Conservation (phyloP, 768 basidiomycete species). For the Mycena metata region DNA sequence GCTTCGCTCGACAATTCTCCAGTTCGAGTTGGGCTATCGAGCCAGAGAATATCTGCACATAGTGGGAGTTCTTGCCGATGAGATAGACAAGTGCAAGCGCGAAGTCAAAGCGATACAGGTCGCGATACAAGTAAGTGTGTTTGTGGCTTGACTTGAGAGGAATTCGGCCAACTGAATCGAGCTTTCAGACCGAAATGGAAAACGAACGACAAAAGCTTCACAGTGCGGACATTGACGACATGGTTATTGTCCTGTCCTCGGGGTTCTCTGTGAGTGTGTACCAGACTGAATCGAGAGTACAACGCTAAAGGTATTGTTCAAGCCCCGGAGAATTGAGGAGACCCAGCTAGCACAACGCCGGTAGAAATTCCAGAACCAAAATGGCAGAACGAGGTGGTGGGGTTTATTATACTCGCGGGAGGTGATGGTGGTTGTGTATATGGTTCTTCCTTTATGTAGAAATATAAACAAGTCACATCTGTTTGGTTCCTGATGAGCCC, state of each 20-base stretch:
- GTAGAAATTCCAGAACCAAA: neutral
- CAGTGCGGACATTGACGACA: constrained; percentile 13
- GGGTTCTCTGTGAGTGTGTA: constrained; percentile 2
- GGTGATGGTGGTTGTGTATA: no score
- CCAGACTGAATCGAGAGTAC: neutral
- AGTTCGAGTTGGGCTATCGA: neutral
- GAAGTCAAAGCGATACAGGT: constrained; percentile 24
- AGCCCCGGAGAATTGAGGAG: neutral
- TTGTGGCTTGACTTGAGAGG: no score
- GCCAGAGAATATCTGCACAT: constrained; percentile 22
- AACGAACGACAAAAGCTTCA: constrained; percentile 2
- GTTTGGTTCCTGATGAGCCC: no score
- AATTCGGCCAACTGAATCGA: neutral
- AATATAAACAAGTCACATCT: no score
- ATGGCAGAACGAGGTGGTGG: neutral
- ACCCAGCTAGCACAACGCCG: neutral
- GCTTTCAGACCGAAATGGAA: constrained; percentile 16
- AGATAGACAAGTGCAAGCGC: constrained; percentile 13
- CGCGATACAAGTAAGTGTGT: constrained; percentile 3
- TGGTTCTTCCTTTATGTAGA: no score
- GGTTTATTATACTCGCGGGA: no score
- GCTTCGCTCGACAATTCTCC: constrained; percentile 8
- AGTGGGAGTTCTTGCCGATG: neutral
- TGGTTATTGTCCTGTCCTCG: constrained; percentile 15
- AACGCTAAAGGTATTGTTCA: neutral